Evolutionary conservation across 176 grass and related monocot species (phyloP).

Genomic region (Avena sativa): DNA sequence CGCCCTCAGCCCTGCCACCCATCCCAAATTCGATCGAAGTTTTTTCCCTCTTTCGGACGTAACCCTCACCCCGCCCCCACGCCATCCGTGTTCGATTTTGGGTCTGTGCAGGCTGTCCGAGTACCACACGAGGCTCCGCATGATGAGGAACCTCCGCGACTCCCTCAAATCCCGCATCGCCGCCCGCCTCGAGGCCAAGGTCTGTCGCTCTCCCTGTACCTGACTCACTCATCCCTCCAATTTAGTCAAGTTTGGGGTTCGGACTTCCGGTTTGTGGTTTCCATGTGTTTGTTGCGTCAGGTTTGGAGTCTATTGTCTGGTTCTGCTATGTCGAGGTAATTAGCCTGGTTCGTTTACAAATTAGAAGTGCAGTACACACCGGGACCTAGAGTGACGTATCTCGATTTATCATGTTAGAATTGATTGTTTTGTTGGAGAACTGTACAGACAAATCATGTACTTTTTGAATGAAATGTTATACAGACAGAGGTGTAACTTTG

Average conservation of each 20-base stretch:
- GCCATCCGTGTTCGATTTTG: background rate
- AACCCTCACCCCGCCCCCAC: background rate
- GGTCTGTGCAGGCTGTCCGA: constrained; percentile 58
- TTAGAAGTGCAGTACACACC: background rate
- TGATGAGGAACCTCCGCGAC: constrained; percentile 65
- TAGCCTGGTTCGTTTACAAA: background rate
- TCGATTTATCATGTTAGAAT: background rate
- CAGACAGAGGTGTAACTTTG: constrained; percentile 2
- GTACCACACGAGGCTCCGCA: constrained; percentile 59
- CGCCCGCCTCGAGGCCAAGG: constrained; percentile 66
- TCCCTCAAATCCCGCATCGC: constrained; percentile 61
- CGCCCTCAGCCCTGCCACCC: background rate
- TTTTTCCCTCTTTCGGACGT: background rate
- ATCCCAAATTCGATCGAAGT: background rate
- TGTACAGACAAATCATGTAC: constrained; percentile 1
- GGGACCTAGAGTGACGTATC: background rate
- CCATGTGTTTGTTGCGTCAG: background rate
- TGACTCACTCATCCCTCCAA: background rate
- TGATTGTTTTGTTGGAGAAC: constrained; percentile 32
- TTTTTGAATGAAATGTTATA: background rate
- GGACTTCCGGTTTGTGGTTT: background rate
- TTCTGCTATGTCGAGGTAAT: background rate
- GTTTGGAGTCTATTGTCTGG: background rate
- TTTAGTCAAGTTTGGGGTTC: background rate
- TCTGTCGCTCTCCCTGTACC: constrained; percentile 30